A percentile compares a stretch with the other conserved stretches of the same genome.
These are phyloP conservation scores for Coriolopsis trogii DNA, from an alignment of 1,284 basidiomycete species.

Conservation along the genomic window DNA sequence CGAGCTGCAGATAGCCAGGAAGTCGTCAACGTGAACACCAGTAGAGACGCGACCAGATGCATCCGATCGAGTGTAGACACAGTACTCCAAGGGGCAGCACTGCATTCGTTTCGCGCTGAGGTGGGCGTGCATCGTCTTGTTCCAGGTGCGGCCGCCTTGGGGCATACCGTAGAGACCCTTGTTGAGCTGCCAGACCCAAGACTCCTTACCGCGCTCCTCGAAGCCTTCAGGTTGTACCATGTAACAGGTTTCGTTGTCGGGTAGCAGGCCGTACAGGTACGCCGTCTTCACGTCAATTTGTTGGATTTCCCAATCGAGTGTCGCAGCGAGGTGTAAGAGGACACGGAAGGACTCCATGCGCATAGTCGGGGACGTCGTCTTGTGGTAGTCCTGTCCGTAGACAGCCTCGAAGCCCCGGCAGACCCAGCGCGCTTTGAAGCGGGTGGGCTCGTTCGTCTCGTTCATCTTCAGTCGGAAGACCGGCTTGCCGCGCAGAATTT, in stretches of 20 bases:
- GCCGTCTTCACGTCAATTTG: slow-evolving; percentile 51
- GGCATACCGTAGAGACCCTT: slow-evolving; percentile 27
- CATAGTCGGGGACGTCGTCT: slow-evolving; percentile 17
- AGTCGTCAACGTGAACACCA: slow-evolving; percentile 6
- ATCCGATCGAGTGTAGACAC: slow-evolving; percentile 30
- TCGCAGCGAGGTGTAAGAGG: slow-evolving; percentile 7
- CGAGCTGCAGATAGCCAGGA: not conserved
- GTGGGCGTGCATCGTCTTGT: slow-evolving; percentile 9
- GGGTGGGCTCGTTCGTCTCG: slow-evolving; percentile 1
- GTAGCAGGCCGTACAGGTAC: slow-evolving; percentile 44
- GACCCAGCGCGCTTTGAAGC: slow-evolving; percentile 15
- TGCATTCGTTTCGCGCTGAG: slow-evolving; percentile 22
- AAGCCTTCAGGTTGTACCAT: slow-evolving; percentile 43
- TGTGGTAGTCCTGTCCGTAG: slow-evolving; percentile 11
- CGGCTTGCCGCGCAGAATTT: slow-evolving; percentile 12
- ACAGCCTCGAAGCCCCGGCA: slow-evolving; percentile 10
- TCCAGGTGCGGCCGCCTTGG: slow-evolving; percentile 27
- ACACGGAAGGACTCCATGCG: slow-evolving; percentile 14
- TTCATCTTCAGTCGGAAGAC: slow-evolving; percentile 15
- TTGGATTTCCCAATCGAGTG: slow-evolving; percentile 6
- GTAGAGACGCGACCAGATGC: slow-evolving; percentile 34
- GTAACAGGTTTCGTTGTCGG: slow-evolving; percentile 36
- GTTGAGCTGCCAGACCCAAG: slow-evolving; percentile 8
- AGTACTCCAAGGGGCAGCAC: slow-evolving; percentile 26
- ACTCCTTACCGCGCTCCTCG: slow-evolving; percentile 21